Evolutionary conservation across 441 rosid genomes (phyloP).

Genomic region (Pelargonium fulgidum): DNA sequence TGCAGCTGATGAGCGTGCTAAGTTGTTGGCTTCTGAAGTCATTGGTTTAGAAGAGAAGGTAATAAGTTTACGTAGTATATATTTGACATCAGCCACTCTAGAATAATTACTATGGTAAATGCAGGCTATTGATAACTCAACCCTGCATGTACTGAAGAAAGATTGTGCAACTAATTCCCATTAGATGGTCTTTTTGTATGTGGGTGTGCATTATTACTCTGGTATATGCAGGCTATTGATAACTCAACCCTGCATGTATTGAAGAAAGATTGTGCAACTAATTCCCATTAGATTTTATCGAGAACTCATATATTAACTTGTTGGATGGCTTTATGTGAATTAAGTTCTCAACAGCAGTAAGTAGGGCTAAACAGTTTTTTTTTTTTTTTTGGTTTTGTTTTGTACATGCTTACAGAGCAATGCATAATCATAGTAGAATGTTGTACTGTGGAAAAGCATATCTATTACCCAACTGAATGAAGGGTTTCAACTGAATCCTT

Average conservation of each 20-base stretch:
- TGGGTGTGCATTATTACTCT: neutral
- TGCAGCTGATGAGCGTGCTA: slow-evolving; percentile 93
- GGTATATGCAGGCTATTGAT: neutral
- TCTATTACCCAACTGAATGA: neutral
- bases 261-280: neutral
- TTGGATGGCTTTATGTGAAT: neutral
- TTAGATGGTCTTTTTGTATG: neutral
- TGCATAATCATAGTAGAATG: neutral
- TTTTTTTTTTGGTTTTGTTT: too few species aligned
- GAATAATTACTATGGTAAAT: neutral
- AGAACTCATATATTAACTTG: neutral
- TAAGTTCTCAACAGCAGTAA: neutral
- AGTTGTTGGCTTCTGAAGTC: slow-evolving; percentile 91
- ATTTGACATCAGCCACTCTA: neutral
- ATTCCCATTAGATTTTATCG: neutral
- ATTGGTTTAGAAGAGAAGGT: slow-evolving; percentile 99
- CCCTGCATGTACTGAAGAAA: neutral
- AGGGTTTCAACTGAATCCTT: neutral
- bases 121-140: neutral
- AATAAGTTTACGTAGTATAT: slow-evolving; percentile 17
- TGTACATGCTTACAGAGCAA: neutral
- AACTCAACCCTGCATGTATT: neutral
- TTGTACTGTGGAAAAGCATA: neutral
- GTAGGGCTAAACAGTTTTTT: neutral
- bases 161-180: neutral